These are phyloP conservation scores for Didymella pinodella DNA, from an alignment of 2,329 filamentous ascomycete species.

Conservation along the genomic window DNA sequence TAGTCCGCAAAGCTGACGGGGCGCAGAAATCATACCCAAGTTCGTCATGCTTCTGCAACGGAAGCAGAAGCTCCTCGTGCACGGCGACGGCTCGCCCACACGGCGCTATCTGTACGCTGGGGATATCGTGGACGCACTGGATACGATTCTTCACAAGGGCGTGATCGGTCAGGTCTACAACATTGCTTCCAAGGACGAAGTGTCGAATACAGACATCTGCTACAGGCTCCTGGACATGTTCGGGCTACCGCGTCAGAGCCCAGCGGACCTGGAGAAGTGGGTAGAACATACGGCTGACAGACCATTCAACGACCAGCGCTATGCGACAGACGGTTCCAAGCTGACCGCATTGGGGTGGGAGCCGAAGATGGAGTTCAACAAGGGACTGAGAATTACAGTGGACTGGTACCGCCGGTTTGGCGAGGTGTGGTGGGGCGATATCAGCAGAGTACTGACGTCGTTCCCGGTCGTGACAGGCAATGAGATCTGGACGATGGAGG, in stretches of 20 bases:
- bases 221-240: constrained; percentile 70
- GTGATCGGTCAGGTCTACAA: constrained; percentile 81
- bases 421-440: constrained; percentile 54
- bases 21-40: constrained; percentile 82
- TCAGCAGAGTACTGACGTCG: constrained; percentile 49
- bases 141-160: constrained; percentile 83
- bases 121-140: constrained; percentile 82
- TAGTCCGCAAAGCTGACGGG: constrained; percentile 19
- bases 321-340: constrained; percentile 52
- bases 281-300: constrained; percentile 79
- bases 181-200: constrained; percentile 78
- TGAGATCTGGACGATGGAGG: constrained; percentile 52
- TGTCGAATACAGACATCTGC: constrained; percentile 77
- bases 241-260: constrained; percentile 54
- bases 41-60: constrained; percentile 77
- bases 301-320: constrained; percentile 62
- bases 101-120: constrained; percentile 80
- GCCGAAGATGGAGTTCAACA: constrained; percentile 47
- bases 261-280: constrained; percentile 65
- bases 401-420: constrained; percentile 52
- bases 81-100: constrained; percentile 78
- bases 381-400: constrained; percentile 49
- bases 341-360: constrained; percentile 49
- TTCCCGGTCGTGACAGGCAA: constrained; percentile 51
- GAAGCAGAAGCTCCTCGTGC: constrained; percentile 71